A percentile compares a stretch with the other conserved stretches of the same genome.
These are phyloP conservation scores for Kingdonia uniflora DNA, from an alignment of 164 flowering plant species.

Conservation along the genomic window DNA sequence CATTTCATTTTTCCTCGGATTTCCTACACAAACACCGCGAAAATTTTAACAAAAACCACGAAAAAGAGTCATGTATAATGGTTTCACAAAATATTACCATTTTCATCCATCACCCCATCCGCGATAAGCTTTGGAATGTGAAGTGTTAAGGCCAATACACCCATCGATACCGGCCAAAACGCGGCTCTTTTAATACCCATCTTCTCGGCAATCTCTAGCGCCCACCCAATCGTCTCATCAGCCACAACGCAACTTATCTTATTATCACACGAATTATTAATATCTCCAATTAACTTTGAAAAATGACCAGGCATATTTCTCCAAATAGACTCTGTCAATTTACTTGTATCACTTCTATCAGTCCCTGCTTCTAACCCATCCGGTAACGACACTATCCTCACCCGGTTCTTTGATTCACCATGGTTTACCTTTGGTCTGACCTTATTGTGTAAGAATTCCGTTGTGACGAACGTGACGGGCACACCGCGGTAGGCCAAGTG, in stretches of 20 bases:
- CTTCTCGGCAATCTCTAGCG: constrained; percentile 14
- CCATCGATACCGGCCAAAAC: constrained; percentile 9
- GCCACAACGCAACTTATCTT: constrained; percentile 17
- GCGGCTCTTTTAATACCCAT: constrained; percentile 11
- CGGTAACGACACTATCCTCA: constrained; percentile 17
- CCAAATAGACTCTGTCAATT: not conserved
- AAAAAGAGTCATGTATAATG: not conserved
- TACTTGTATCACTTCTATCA: not conserved
- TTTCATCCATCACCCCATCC: not conserved
- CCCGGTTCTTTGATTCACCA: no score
- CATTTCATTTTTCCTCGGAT: not conserved
- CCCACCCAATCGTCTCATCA: constrained; percentile 6
- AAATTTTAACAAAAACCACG: not conserved
- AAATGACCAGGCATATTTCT: constrained; percentile 9
- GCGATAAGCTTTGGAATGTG: constrained; percentile 16
- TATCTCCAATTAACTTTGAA: constrained; percentile 13
- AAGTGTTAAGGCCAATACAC: not conserved
- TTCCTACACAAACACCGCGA: not conserved
- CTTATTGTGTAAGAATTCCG: no score
- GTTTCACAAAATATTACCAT: not conserved
- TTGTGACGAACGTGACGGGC: no score
- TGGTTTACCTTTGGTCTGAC: no score
- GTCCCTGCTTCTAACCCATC: constrained; percentile 4
- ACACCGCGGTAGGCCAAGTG: no score
- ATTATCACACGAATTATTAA: constrained; percentile 9